These are phyloP conservation scores for Suillus subluteus DNA, from an alignment of 768 basidiomycete genomes.

Conservation along the genomic window DNA sequence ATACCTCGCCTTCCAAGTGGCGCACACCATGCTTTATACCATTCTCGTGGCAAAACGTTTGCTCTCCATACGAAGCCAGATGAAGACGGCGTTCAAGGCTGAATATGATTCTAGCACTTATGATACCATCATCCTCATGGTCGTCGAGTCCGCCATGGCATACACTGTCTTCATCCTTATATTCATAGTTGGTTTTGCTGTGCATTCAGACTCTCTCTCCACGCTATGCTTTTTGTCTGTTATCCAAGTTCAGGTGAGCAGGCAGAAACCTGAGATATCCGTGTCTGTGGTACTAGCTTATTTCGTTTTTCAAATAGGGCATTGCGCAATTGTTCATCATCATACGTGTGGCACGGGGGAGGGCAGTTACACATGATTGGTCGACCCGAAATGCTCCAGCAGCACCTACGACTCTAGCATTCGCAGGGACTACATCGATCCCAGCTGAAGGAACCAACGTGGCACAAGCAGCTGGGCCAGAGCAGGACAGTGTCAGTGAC, in stretches of 20 bases:
- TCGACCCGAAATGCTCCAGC: neutral
- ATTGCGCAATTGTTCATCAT: neutral
- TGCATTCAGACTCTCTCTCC: neutral
- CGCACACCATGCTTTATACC: neutral
- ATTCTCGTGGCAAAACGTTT: neutral
- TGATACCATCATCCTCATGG: slow-evolving; percentile 2
- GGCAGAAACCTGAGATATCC: neutral
- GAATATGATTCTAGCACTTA: neutral
- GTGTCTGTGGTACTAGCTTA: neutral
- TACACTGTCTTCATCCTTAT: neutral
- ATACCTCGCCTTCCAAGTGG: neutral
- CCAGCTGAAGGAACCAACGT: neutral
- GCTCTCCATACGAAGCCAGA: neutral
- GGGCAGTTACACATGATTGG: neutral
- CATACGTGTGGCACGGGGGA: neutral
- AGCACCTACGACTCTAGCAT: neutral
- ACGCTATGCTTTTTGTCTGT: neutral
- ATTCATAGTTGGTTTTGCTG: neutral
- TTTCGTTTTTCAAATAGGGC: neutral
- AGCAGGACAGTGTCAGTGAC: neutral
- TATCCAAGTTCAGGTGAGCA: neutral
- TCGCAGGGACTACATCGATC: neutral
- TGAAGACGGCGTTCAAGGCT: neutral
- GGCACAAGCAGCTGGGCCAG: neutral
- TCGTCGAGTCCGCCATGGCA: neutral